Base-by-base conservation (phyloP, 1,139 yeast genomes). In the Eremothecium gossypii region DNA sequence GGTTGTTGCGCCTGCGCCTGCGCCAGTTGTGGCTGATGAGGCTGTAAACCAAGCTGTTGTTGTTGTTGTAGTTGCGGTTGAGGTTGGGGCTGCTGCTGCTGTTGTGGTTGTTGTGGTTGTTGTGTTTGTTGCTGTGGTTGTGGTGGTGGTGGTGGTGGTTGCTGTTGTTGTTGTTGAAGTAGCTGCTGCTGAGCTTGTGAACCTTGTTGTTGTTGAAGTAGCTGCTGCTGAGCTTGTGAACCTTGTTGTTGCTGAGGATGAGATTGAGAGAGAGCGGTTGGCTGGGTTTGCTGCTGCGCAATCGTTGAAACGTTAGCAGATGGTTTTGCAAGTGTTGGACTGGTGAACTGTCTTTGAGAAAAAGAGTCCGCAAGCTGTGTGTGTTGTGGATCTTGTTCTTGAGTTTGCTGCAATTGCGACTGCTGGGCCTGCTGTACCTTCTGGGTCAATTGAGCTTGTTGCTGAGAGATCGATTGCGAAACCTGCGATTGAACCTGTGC, bases 401-500 rank as follows among this genome's bases (percentile, higher is more conserved):
- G 23, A 17, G 23, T 6, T 6, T 17, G 23, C 23, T 17, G 23
- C 23, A 17, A 6, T 6, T 17, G 23, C 6, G 23, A 17, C 23
- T 17, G 23, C 23, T 17, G 23, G 6, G 23, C 23, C 23, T 17
- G 23, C 6, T 17, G 23, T n/a, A 27, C 30, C 13, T 29, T 29
- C 10, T 12, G 33, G 12, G 10, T 12, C 30, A 27, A 14, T n/a
- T 37, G 38, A 11, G 26, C 20, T 35, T 29, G 40, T 14, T 29
- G 35, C 5, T 12, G 35, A 10, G 12, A 17, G 6, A 11, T n/a
- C n/a, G 12, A 12, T 6, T 29, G 31, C 12, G 30, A 26, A 8
- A 34, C 37, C 27, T 45, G 47, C 23, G 23, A 34, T 27, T 36
- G 45, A 7, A 9, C 30, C 31, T 29, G 33, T 14, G 27, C 36